These are phyloP conservation scores for Penicillium paneum DNA, from an alignment of 2,329 filamentous ascomycete species.

Conservation along the genomic window DNA sequence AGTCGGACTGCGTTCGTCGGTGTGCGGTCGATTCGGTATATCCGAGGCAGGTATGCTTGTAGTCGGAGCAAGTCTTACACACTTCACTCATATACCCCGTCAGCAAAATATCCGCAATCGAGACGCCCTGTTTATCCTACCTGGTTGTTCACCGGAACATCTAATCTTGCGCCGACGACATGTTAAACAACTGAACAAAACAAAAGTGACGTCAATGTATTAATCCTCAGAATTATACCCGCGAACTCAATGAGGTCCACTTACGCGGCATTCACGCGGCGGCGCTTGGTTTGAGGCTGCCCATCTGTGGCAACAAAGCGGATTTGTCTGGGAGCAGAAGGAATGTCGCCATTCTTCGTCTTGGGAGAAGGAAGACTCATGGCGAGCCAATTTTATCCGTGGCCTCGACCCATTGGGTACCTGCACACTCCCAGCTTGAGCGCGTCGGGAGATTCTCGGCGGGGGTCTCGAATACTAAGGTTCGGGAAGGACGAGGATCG, in stretches of 20 bases:
- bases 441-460: not conserved
- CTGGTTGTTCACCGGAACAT: slow-evolving; percentile 69
- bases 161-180: slow-evolving; percentile 74
- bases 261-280: slow-evolving; percentile 75
- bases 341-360: slow-evolving; percentile 35
- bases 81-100: slow-evolving; percentile 27
- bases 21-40: slow-evolving; percentile 54
- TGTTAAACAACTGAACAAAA: slow-evolving; percentile 59
- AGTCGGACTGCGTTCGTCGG: slow-evolving; percentile 33
- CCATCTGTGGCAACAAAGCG: slow-evolving; percentile 81
- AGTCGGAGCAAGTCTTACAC: slow-evolving; percentile 70
- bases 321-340: slow-evolving; percentile 49
- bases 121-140: slow-evolving; percentile 23
- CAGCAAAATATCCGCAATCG: slow-evolving; percentile 3
- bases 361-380: slow-evolving; percentile 41
- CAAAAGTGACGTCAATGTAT: slow-evolving; percentile 11
- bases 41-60: slow-evolving; percentile 66
- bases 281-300: slow-evolving; percentile 73
- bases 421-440: slow-evolving; percentile 2
- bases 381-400: slow-evolving; percentile 37
- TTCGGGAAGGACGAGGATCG: not conserved
- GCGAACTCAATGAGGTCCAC: slow-evolving; percentile 25
- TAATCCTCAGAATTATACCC: not conserved
- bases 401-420: slow-evolving; percentile 35
- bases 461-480: slow-evolving; percentile 3